Percentiles rank a stretch among this genome's conserved stretches.
These are phyloP conservation scores for Mycena polygramma DNA, from an alignment of 768 basidiomycete genomes.

Conservation along the genomic window DNA sequence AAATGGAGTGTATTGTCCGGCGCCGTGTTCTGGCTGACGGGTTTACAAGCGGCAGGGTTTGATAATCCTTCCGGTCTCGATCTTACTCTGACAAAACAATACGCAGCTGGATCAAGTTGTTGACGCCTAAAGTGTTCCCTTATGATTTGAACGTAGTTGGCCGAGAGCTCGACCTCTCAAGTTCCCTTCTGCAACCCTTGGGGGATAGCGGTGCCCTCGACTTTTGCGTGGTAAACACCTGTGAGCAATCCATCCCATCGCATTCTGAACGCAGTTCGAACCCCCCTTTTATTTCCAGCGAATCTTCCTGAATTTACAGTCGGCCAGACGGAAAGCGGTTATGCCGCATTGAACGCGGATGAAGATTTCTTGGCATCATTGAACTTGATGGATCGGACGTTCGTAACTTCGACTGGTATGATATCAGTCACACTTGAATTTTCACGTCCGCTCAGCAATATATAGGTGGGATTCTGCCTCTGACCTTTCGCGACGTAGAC, in stretches of 20 bases:
- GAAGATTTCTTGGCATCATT: neutral
- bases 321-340: constrained; percentile 20
- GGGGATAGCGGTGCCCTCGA: neutral
- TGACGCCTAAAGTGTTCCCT: neutral
- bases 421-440: no score
- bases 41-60: neutral
- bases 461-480: constrained; percentile 3
- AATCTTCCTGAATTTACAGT: neutral
- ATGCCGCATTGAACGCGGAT: neutral
- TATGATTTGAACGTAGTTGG: neutral
- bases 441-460: neutral
- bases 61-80: neutral
- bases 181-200: neutral
- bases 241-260: neutral
- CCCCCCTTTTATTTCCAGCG: no score
- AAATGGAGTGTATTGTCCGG: neutral
- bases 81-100: neutral
- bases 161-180: constrained; percentile 16
- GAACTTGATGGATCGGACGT: neutral
- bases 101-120: neutral
- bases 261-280: neutral
- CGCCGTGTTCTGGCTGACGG: neutral
- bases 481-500: neutral
- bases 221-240: neutral
- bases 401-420: constrained; percentile 5